phyloP scores from a whole-genome alignment of 1,139 yeast species.

The Pneumocystis canis region DNA sequence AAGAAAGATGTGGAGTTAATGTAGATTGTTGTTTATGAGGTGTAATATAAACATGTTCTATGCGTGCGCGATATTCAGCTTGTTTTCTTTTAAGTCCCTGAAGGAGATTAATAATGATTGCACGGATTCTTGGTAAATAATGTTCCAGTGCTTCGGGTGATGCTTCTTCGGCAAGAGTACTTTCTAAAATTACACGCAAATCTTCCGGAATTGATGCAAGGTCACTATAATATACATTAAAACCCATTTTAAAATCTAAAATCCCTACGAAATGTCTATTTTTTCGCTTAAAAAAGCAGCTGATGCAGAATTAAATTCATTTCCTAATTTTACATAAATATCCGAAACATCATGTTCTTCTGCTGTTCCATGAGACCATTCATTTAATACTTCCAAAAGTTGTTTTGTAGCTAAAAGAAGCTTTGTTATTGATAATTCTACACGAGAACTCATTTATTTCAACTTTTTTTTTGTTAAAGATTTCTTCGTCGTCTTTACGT shows the following conservation, averaged over 20 bases:
- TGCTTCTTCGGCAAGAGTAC: slow-evolving; percentile 74
- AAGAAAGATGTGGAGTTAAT: neutral
- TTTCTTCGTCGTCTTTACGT: neutral
- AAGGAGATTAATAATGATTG: slow-evolving; percentile 66
- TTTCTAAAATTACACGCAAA: slow-evolving; percentile 63
- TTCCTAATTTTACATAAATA: slow-evolving; percentile 82
- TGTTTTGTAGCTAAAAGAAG: slow-evolving; percentile 80
- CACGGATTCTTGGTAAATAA: slow-evolving; percentile 73
- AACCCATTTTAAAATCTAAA: neutral
- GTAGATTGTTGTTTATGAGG: slow-evolving; percentile 1
- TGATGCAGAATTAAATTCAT: slow-evolving; percentile 79
- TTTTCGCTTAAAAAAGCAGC: slow-evolving; percentile 57
- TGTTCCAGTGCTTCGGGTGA: slow-evolving; percentile 69
- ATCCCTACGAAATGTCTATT: slow-evolving; percentile 35
- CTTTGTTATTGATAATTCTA: slow-evolving; percentile 71
- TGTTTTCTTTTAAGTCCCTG: slow-evolving; percentile 75
- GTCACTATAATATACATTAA: slow-evolving; percentile 28
- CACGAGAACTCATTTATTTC: slow-evolving; percentile 17
- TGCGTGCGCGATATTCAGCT: slow-evolving; percentile 24
- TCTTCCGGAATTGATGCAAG: slow-evolving; percentile 66
- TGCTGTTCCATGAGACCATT: slow-evolving; percentile 75
- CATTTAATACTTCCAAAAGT: slow-evolving; percentile 66
- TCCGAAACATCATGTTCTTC: slow-evolving; percentile 78
- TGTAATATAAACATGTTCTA: neutral
- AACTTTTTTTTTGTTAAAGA: neutral